Conservation (phyloP, 306 rosid genomes). For the Crataegus laevigata region DNA sequence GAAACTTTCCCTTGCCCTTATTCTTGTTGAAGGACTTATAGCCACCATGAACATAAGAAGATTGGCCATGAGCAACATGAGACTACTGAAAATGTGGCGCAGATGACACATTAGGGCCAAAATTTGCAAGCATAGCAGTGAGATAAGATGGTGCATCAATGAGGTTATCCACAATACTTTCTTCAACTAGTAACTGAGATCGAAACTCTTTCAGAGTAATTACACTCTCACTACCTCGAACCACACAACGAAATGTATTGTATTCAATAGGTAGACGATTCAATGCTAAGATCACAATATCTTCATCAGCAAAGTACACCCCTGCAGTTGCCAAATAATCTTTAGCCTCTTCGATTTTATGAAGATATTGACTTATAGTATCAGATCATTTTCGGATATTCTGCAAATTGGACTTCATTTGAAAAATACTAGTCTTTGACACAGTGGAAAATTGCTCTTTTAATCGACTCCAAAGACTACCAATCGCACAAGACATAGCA, state of each 20-base stretch:
- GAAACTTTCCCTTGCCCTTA: too few relatives aligned
- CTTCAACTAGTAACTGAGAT: background rate
- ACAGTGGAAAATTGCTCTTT: background rate
- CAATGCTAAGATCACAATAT: background rate
- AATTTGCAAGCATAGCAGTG: background rate
- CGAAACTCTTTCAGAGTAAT: background rate
- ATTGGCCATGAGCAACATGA: background rate
- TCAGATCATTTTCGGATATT: too few relatives aligned
- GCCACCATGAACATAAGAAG: background rate
- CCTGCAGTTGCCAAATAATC: background rate
- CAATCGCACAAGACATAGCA: background rate
- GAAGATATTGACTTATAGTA: too few relatives aligned
- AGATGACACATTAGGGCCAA: background rate
- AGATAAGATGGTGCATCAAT: too few relatives aligned
- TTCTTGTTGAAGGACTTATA: too few relatives aligned
- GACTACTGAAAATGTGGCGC: background rate
- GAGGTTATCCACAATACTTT: background rate
- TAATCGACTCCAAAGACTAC: background rate
- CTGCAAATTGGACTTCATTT: too few relatives aligned
- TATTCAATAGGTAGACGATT: background rate
- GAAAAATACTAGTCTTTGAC: background rate
- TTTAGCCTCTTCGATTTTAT: background rate
- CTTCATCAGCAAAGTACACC: background rate
- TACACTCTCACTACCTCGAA: background rate
- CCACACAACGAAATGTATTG: background rate